Percentiles rank a stretch among this genome's conserved stretches.
These are phyloP conservation scores for Lachnellula cervina DNA, from an alignment of 2,329 filamentous ascomycete genomes.

Conservation along the genomic window DNA sequence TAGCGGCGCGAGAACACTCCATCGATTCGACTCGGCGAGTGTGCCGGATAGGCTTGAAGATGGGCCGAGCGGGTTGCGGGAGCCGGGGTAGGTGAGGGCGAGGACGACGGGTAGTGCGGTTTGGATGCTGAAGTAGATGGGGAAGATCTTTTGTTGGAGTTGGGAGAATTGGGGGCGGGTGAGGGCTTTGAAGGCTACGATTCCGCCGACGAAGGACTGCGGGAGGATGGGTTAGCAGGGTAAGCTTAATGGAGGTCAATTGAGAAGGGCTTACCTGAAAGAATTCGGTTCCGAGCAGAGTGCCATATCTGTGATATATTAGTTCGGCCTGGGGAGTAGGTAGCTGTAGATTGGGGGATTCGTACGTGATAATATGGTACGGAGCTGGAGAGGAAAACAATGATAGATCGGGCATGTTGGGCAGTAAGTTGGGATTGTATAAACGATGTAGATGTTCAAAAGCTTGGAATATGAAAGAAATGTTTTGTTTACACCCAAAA, in stretches of 20 bases:
- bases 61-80: conserved; percentile 33
- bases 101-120: conserved; percentile 67
- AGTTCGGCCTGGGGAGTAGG: conserved; percentile 7
- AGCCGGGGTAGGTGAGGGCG: conserved; percentile 75
- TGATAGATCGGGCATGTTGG: conserved; percentile 33
- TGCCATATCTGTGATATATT: conserved; percentile 63
- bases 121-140: conserved; percentile 84
- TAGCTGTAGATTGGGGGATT: conserved; percentile 8
- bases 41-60: conserved; percentile 49
- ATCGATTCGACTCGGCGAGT: conserved; percentile 55
- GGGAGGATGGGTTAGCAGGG: neutral
- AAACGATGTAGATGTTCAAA: neutral
- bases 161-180: conserved; percentile 75
- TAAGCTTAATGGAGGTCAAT: neutral
- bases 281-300: conserved; percentile 77
- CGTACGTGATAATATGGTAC: conserved; percentile 72
- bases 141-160: conserved; percentile 77
- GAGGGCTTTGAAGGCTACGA: conserved; percentile 71
- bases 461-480: neutral
- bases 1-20: conserved; percentile 63
- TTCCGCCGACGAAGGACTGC: conserved; percentile 59
- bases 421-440: neutral
- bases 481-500: no score
- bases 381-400: conserved; percentile 58
- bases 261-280: conserved; percentile 60